These are phyloP conservation scores for Peniophora sp. DNA, from an alignment of 1,284 basidiomycete genomes.

Conservation along the genomic window DNA sequence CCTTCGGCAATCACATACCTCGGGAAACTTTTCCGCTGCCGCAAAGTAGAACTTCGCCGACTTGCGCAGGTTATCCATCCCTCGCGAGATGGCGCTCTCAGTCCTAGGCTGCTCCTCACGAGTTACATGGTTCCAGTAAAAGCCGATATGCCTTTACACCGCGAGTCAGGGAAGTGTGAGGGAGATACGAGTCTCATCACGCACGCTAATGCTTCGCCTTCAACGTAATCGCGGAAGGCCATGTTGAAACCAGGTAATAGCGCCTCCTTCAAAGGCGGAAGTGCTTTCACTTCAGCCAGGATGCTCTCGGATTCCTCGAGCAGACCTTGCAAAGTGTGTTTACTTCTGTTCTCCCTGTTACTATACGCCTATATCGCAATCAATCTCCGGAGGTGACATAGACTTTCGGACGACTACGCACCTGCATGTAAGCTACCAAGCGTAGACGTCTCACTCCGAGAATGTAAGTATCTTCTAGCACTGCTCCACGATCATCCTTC, in stretches of 20 bases:
- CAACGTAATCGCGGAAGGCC: slow-evolving; percentile 2
- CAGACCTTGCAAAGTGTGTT: slow-evolving; percentile 3
- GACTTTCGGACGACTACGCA: slow-evolving; percentile 5
- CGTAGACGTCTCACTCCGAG: slow-evolving; percentile 19
- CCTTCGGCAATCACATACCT: neutral
- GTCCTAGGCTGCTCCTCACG: neutral
- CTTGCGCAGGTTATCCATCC: neutral
- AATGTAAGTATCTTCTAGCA: slow-evolving; percentile 21
- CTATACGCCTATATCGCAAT: neutral
- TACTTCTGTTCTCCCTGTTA: neutral
- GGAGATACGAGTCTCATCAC: neutral
- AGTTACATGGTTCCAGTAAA: neutral
- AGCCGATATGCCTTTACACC: neutral
- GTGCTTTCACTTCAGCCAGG: neutral
- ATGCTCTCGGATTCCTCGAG: slow-evolving; percentile 2
- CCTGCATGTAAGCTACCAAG: slow-evolving; percentile 18
- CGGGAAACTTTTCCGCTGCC: neutral
- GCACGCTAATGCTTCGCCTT: slow-evolving; percentile 4
- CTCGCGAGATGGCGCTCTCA: neutral
- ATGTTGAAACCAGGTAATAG: slow-evolving; percentile 2
- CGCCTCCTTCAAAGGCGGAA: neutral
- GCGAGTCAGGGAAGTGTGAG: too few relatives aligned
- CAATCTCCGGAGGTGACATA: neutral
- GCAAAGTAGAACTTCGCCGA: neutral
- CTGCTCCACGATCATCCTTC: slow-evolving; percentile 15